phyloP scores from a whole-genome alignment of 306 rosid species.

The Citrullus mucosospermus region DNA sequence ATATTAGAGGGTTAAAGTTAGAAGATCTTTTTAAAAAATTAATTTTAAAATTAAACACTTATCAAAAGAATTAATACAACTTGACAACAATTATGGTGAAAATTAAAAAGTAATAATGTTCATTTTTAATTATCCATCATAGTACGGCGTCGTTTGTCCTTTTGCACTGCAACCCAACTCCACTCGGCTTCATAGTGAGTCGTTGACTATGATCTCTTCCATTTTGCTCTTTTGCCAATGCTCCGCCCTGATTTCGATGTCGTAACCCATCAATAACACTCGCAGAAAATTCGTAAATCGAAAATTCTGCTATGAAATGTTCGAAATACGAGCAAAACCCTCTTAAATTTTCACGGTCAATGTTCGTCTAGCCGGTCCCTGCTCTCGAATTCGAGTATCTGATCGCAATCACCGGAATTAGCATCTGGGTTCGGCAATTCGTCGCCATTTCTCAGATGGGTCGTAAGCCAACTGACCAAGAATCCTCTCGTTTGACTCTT shows the following conservation, averaged over 20 bases:
- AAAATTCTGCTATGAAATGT: background rate
- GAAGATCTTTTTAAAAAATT: too few relatives aligned
- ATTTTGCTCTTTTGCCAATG: background rate
- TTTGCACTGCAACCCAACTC: background rate
- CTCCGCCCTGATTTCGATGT: background rate
- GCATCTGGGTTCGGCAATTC: conserved; percentile 20
- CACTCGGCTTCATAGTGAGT: background rate
- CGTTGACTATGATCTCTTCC: background rate
- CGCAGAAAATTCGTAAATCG: background rate
- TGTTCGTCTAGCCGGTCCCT: conserved; percentile 8
- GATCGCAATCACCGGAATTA: conserved; percentile 10
- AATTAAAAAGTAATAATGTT: too few relatives aligned
- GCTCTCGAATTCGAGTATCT: background rate
- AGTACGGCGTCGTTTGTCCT: background rate
- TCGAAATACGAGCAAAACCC: background rate
- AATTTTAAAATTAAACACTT: too few relatives aligned
- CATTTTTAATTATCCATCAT: background rate
- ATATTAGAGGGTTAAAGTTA: too few relatives aligned
- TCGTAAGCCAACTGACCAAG: conserved; percentile 44
- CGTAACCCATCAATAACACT: background rate
- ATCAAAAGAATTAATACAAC: too few relatives aligned
- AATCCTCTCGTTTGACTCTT: conserved; percentile 20
- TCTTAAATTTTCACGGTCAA: conserved; percentile 25
- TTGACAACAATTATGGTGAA: too few relatives aligned
- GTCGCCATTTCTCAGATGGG: conserved; percentile 36